These are phyloP conservation scores for Gyromitra esculenta DNA, from an alignment of 2,329 filamentous ascomycete genomes.

Conservation along the genomic window DNA sequence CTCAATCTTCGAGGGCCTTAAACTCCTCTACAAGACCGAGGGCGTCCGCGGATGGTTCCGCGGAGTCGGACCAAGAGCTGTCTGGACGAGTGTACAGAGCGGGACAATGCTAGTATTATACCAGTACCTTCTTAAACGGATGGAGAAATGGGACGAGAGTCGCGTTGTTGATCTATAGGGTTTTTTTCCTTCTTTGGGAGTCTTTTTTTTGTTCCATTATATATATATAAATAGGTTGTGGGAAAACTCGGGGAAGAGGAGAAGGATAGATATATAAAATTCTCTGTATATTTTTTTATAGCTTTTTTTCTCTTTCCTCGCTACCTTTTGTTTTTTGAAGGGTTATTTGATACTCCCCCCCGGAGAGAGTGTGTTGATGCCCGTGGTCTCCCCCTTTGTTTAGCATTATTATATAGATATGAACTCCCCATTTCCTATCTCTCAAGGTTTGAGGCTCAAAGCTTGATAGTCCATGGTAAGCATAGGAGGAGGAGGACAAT, in stretches of 20 bases:
- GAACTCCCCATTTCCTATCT: background rate
- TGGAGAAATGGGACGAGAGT: slow-evolving; percentile 47
- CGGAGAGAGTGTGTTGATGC: too few species aligned
- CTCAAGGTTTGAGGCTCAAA: background rate
- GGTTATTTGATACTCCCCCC: background rate
- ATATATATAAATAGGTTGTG: background rate
- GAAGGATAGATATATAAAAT: slow-evolving; percentile 11
- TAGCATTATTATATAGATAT: slow-evolving; percentile 5
- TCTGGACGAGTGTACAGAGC: slow-evolving; percentile 96
- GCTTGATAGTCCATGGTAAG: background rate
- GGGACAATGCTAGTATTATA: slow-evolving; percentile 58
- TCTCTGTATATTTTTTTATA: slow-evolving; percentile 11
- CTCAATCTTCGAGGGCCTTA: slow-evolving; percentile 83
- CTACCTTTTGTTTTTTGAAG: background rate
- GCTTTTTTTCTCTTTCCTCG: background rate
- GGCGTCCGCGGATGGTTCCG: slow-evolving; percentile 91
- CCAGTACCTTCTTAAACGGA: slow-evolving; percentile 56
- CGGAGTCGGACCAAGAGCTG: slow-evolving; percentile 87
- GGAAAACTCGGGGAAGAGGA: too few species aligned
- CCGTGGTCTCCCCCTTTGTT: too few species aligned
- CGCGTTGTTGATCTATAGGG: slow-evolving; percentile 37
- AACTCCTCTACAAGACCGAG: slow-evolving; percentile 88
- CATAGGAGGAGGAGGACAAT: too few species aligned
- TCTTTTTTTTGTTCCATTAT: too few species aligned
- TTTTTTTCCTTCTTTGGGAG: too few species aligned